Evolutionary conservation across 345 rosid species (phyloP), one percentile per base, ranked within the genome.

Genomic region (Eucalyptus curtisii): DNA sequence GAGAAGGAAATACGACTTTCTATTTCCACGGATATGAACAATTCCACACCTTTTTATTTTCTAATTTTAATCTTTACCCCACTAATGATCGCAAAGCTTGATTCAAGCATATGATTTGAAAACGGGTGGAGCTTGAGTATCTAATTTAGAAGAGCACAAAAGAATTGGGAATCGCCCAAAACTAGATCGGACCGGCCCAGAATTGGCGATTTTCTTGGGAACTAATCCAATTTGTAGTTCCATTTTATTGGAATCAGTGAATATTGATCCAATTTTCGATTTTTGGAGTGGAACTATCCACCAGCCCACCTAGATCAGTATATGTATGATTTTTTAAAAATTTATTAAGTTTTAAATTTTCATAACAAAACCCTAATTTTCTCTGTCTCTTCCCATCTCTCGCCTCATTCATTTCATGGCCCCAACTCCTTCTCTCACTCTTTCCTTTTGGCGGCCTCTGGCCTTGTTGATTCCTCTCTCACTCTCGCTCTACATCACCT

Each of bases 151-250:
- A 25, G 6, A 4, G 30, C 4, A 2, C 6, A 24, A 55, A 24
- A 24, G 3, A 55, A 55, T 55, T 5, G 13, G 4, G 13, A 55
- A 55, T 55, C 0, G 1, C 1, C 12, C 0, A 0, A 0, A 55
- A 55, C 61, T 22, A 24, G 3, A 55, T 25, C 20, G 3, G 1
- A 24, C 24, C 3, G 0, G 30, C 12, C 5, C 3, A 0, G 3
- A 55, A 24, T 55, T 2, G 5, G 8, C 11, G 2, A 24, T 55
- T 55, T 24, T 25, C 13, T 24, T 24, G 30, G 3, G 6, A 24
- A 55, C 0, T 2, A 0, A 1, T 2, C 61, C 30, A 10, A 55
- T 55, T 55, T 0, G 0, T 9, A 2, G 2, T 22, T 55, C 6
- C 6, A 55, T 22, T 10, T 55, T 55, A 55, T 4, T 24, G 13